Conservation (phyloP, 2,329 filamentous ascomycete species). For the Colletotrichum viniferum region DNA sequence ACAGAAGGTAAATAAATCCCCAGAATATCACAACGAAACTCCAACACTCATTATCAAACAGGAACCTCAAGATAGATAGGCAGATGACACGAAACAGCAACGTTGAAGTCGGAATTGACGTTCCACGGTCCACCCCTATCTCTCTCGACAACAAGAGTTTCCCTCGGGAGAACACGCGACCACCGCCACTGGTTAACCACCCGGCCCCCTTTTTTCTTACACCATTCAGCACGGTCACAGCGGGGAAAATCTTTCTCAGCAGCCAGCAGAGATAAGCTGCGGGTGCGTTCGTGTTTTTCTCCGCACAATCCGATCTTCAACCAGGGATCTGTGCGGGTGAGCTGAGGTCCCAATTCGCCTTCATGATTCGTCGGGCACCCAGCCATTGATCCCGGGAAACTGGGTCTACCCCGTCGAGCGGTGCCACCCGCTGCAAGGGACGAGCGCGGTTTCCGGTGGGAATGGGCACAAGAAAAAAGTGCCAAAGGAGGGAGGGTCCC, state of each 20-base stretch:
- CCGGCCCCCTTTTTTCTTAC: background rate
- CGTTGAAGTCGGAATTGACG: background rate
- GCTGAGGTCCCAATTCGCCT: background rate
- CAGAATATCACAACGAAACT: background rate
- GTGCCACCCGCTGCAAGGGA: background rate
- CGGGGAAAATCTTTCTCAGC: background rate
- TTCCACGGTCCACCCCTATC: background rate
- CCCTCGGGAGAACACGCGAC: background rate
- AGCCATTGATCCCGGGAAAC: background rate
- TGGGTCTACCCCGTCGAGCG: slow-evolving; percentile 7
- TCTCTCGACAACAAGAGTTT: background rate
- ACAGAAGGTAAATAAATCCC: background rate
- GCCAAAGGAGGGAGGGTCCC: background rate
- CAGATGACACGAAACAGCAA: background rate
- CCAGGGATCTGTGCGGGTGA: background rate
- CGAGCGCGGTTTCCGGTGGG: background rate
- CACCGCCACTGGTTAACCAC: background rate
- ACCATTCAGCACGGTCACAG: slow-evolving; percentile 1
- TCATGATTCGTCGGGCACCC: background rate
- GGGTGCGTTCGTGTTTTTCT: background rate
- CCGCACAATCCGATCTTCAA: slow-evolving; percentile 1
- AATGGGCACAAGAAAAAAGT: background rate
- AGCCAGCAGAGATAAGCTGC: background rate
- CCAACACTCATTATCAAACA: background rate
- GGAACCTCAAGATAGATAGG: background rate